These are phyloP conservation scores for Lactarius sanguifluus DNA, from an alignment of 768 basidiomycete genomes.

Conservation along the genomic window DNA sequence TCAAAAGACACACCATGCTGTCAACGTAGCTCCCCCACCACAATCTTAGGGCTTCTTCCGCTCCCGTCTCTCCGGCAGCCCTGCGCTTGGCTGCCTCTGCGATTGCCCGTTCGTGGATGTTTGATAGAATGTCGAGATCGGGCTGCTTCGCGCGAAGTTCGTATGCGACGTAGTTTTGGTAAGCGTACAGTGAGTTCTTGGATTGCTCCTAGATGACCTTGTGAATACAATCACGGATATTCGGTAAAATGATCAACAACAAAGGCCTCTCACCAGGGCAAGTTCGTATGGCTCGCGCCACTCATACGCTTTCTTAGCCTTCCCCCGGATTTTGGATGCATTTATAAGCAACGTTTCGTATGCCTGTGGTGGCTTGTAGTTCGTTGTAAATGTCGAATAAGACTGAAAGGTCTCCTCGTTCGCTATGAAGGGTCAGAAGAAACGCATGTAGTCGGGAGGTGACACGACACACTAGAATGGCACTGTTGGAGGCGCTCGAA, in stretches of 20 bases:
- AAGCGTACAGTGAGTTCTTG: slow-evolving; percentile 53
- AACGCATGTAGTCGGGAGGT: neutral
- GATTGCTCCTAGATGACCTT: slow-evolving; percentile 28
- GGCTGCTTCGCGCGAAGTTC: slow-evolving; percentile 63
- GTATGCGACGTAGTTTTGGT: slow-evolving; percentile 58
- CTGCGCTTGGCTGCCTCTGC: slow-evolving; percentile 64
- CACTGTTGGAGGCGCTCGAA: slow-evolving; percentile 72
- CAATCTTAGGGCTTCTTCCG: slow-evolving; percentile 55
- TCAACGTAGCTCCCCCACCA: slow-evolving; percentile 80
- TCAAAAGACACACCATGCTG: slow-evolving; percentile 51
- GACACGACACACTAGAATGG: slow-evolving; percentile 58
- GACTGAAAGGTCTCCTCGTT: slow-evolving; percentile 78
- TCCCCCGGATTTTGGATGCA: slow-evolving; percentile 70
- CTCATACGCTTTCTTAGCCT: slow-evolving; percentile 58
- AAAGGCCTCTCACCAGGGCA: slow-evolving; percentile 48
- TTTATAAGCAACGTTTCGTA: slow-evolving; percentile 77
- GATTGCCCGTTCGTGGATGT: slow-evolving; percentile 73
- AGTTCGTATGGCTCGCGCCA: slow-evolving; percentile 64
- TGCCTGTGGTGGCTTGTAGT: slow-evolving; percentile 64
- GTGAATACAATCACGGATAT: slow-evolving; percentile 33
- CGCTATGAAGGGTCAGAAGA: slow-evolving; percentile 44
- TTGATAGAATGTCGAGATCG: slow-evolving; percentile 54
- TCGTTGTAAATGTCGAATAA: slow-evolving; percentile 89
- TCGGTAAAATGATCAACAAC: neutral
- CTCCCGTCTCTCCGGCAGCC: slow-evolving; percentile 52